These are phyloP conservation scores for Thermomucor indicae-seudaticae DNA, from an alignment of 371 early-diverging fungal species.

Conservation along the genomic window DNA sequence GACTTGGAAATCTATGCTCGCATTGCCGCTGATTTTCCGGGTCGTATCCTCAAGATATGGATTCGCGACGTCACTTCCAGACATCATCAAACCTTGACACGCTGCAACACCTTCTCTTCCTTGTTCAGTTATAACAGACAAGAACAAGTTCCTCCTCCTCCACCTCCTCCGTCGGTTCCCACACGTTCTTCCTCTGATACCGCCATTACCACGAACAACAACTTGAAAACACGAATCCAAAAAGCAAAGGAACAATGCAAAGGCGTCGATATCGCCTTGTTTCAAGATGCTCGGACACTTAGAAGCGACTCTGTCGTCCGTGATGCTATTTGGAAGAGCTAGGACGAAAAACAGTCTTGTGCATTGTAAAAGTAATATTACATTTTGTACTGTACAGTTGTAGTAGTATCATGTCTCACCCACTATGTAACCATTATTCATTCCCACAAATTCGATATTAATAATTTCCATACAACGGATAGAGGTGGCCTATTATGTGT, in stretches of 20 bases:
- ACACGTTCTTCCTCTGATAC: no score
- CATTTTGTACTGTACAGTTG: neutral
- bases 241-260: slow-evolving; percentile 8
- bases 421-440: neutral
- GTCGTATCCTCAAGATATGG: slow-evolving; percentile 73
- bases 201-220: neutral
- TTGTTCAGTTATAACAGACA: slow-evolving; percentile 4
- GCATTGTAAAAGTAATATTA: no score
- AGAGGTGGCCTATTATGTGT: neutral
- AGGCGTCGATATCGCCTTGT: slow-evolving; percentile 26
- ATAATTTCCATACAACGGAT: slow-evolving; percentile 17
- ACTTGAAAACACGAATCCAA: neutral
- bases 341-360: no score
- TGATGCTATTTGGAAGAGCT: slow-evolving; percentile 29
- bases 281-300: slow-evolving; percentile 24
- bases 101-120: slow-evolving; percentile 5
- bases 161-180: no score
- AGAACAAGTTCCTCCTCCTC: neutral
- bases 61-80: slow-evolving; percentile 69
- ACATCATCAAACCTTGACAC: neutral
- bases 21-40: slow-evolving; percentile 58
- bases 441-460: slow-evolving; percentile 20
- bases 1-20: slow-evolving; percentile 79
- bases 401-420: neutral
- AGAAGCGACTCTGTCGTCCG: slow-evolving; percentile 20